Evolutionary conservation across 1,284 basidiomycete species (phyloP), one percentile per base, ranked within the genome.

Genomic region (Sporisorium exsertum): DNA sequence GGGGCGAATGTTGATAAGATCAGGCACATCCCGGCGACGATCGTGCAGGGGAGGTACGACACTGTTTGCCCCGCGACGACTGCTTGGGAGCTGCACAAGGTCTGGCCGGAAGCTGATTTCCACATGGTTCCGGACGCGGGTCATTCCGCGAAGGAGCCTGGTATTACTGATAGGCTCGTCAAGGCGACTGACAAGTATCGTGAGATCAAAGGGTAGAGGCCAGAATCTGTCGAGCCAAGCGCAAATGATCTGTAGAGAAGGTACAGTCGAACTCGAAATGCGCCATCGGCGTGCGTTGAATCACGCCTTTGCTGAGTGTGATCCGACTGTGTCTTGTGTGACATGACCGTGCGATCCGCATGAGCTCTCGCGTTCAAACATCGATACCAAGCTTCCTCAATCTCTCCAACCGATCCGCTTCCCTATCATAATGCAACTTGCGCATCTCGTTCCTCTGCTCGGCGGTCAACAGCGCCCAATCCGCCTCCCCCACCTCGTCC

Each of bases 1-100:
- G 88, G 89, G 78, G 91, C 93, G 83, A 90, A 92, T 80, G 92
- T 97, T 54, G 93, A 93, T 79, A 96, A 95, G 87, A 97, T 97
- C 35, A 64, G 72, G 46, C 74, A 82, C 58, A 84, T 86, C 55
- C 94, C 95, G 7, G 90, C 91, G 7, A 87, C 91, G 45, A 90
- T 94, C 43, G 90, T 96, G 5, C 95, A 97, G 88, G 95, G 95
- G 72, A 54, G 82, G 27, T 80, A 78, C 67, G 81, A 83, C 63
- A 78, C 86, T 20, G 88, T 88, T 3, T 89, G 88, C 78, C 88
- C 88, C 0, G 85, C 86, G n/a, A 86, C 83, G 71, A 85, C 83
- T 5, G 86, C 86, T 7, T 84, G 78, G 76, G 79, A 82, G 16
- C 61, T 86, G n/a, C 83, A 84, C 69, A 73, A 72, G 60, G 60